Conservation (phyloP, 2,329 filamentous ascomycete species). For the Penicillium paneum region DNA sequence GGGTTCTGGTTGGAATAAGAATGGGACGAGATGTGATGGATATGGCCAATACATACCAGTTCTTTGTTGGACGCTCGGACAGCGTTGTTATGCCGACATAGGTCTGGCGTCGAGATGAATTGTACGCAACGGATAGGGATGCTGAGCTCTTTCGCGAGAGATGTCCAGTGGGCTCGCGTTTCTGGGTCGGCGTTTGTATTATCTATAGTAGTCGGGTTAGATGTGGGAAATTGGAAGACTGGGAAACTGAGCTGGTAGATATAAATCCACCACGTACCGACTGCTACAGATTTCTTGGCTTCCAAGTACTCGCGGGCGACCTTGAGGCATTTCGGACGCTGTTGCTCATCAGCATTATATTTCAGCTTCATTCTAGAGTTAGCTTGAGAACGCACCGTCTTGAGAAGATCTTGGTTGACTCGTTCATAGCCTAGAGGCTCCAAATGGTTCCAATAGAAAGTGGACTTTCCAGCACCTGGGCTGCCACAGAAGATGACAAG, state of each 20-base stretch:
- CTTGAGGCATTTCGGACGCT: conserved; percentile 66
- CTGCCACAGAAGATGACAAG: conserved; percentile 84
- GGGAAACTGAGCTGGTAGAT: background rate
- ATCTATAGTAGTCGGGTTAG: conserved; percentile 53
- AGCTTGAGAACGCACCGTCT: conserved; percentile 51
- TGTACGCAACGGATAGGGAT: conserved; percentile 81
- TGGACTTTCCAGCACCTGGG: conserved; percentile 87
- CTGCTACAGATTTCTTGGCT: conserved; percentile 65
- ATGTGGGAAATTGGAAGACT: conserved; percentile 2
- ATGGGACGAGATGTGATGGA: background rate
- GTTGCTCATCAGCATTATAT: conserved; percentile 5
- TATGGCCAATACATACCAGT: conserved; percentile 30
- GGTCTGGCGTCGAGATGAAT: conserved; percentile 67
- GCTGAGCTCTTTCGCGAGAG: conserved; percentile 65
- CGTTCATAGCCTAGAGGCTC: conserved; percentile 76
- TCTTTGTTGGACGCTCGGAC: conserved; percentile 65
- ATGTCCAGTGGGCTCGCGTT: conserved; percentile 73
- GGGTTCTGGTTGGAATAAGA: conserved; percentile 58
- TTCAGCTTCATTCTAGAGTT: background rate
- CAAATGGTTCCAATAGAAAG: conserved; percentile 77
- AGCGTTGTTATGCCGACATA: conserved; percentile 83
- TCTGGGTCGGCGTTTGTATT: conserved; percentile 90
- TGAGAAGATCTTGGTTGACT: conserved; percentile 86
- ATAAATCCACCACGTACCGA: conserved; percentile 58
- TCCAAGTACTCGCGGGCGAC: conserved; percentile 64